These are phyloP conservation scores for Clitocybe nebularis DNA, from an alignment of 1,284 basidiomycete species.

Conservation along the genomic window DNA sequence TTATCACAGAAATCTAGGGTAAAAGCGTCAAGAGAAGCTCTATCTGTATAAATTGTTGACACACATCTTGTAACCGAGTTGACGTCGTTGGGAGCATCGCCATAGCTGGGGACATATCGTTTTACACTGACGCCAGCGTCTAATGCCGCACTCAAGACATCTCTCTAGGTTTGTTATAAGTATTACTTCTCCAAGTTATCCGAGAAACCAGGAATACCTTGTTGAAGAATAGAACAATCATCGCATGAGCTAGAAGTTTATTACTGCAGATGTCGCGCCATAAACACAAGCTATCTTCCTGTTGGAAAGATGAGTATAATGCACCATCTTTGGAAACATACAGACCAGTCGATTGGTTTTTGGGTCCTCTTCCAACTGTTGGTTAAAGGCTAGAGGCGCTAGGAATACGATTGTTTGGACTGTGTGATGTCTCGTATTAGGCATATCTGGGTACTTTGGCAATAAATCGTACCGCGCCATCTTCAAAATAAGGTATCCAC, in stretches of 20 bases:
- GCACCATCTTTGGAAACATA: background rate
- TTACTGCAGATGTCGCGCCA: slow-evolving; percentile 64
- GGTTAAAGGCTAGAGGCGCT: slow-evolving; percentile 42
- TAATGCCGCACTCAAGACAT: slow-evolving; percentile 57
- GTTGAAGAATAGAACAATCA: slow-evolving; percentile 65
- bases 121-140: slow-evolving; percentile 53
- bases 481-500: slow-evolving; percentile 68
- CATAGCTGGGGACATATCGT: slow-evolving; percentile 61
- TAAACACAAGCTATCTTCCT: slow-evolving; percentile 60
- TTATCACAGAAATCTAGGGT: slow-evolving; percentile 48
- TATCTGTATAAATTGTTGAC: slow-evolving; percentile 14
- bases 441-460: too few species aligned
- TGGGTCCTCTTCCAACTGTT: slow-evolving; percentile 40
- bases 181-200: background rate
- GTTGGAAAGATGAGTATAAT: background rate
- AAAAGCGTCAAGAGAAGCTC: slow-evolving; percentile 1
- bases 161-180: slow-evolving; percentile 36
- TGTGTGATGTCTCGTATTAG: too few species aligned
- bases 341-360: slow-evolving; percentile 40
- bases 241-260: slow-evolving; percentile 49
- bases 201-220: slow-evolving; percentile 39
- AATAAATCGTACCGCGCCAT: slow-evolving; percentile 30
- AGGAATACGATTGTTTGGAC: slow-evolving; percentile 47
- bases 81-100: slow-evolving; percentile 55
- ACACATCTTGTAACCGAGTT: slow-evolving; percentile 46